Evolutionary conservation across 257 asterid species (phyloP).

Genomic region (Solanum paucissectum): DNA sequence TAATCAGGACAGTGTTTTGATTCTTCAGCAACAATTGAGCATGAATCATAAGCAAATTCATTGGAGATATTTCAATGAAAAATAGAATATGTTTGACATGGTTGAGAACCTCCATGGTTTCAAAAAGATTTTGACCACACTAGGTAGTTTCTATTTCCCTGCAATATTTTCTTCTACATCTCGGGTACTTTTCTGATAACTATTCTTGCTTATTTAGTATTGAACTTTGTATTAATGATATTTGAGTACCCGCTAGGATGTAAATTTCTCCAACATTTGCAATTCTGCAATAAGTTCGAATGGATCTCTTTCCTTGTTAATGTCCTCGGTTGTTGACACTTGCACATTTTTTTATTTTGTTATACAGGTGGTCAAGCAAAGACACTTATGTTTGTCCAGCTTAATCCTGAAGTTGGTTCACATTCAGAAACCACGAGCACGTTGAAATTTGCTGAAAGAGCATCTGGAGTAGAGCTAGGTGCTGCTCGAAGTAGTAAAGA

Average conservation of each 20-base stretch:
- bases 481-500: conserved; percentile 43
- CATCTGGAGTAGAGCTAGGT: conserved; percentile 41
- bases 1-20: not conserved
- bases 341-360: not conserved
- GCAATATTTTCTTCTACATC: not conserved
- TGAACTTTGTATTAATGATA: not conserved
- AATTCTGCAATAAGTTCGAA: not conserved
- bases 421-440: conserved; percentile 50
- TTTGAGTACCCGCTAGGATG: not conserved
- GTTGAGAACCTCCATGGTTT: not conserved
- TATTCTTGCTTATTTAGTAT: not conserved
- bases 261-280: not conserved
- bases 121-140: not conserved
- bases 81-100: not conserved
- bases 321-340: not conserved
- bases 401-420: conserved; percentile 46
- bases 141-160: not conserved
- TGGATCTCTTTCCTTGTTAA: not conserved
- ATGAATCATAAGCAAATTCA: not conserved
- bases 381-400: conserved; percentile 63
- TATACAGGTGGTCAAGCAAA: conserved; percentile 57
- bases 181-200: not conserved
- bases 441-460: conserved; percentile 60
- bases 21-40: not conserved
- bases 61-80: not conserved